phyloP scores from a whole-genome alignment of 164 flowering plant species.

The Saururus chinensis region DNA sequence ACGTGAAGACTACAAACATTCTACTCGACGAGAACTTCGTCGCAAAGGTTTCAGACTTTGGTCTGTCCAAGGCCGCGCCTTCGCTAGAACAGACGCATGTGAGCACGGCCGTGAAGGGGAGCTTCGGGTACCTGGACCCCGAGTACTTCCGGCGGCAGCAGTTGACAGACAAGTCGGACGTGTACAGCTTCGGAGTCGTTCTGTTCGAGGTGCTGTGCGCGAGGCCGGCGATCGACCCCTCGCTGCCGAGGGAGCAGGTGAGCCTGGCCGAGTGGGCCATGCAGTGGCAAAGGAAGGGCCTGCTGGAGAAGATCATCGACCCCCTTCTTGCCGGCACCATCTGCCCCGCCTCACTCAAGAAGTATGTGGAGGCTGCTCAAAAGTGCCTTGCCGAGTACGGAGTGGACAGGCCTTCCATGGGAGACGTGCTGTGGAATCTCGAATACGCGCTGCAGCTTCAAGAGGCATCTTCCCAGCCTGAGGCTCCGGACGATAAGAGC shows the following conservation, averaged over 20 bases:
- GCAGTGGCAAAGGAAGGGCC: conserved; percentile 56
- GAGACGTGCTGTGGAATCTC: conserved; percentile 85
- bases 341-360: conserved; percentile 37
- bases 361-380: conserved; percentile 76
- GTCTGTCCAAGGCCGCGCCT: conserved; percentile 68
- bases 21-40: conserved; percentile 74
- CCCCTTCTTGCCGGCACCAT: conserved; percentile 36
- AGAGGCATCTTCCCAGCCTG: conserved; percentile 32
- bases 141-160: conserved; percentile 83
- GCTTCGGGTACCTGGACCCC: conserved; percentile 89
- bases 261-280: conserved; percentile 88
- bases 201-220: conserved; percentile 78
- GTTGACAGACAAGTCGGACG: conserved; percentile 84
- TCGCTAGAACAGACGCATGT: conserved; percentile 68
- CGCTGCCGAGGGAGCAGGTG: conserved; percentile 75
- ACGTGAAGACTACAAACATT: conserved; percentile 89
- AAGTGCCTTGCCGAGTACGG: conserved; percentile 80
- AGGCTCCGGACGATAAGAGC: background rate
- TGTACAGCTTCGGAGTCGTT: conserved; percentile 86
- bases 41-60: conserved; percentile 80
- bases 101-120: conserved; percentile 92
- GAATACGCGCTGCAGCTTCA: conserved; percentile 84
- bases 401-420: conserved; percentile 83
- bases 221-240: conserved; percentile 62
- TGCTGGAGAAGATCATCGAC: conserved; percentile 51